These are phyloP conservation scores for Exophiala phaeomuriformis DNA, from an alignment of 2,329 filamentous ascomycete species.

Conservation along the genomic window DNA sequence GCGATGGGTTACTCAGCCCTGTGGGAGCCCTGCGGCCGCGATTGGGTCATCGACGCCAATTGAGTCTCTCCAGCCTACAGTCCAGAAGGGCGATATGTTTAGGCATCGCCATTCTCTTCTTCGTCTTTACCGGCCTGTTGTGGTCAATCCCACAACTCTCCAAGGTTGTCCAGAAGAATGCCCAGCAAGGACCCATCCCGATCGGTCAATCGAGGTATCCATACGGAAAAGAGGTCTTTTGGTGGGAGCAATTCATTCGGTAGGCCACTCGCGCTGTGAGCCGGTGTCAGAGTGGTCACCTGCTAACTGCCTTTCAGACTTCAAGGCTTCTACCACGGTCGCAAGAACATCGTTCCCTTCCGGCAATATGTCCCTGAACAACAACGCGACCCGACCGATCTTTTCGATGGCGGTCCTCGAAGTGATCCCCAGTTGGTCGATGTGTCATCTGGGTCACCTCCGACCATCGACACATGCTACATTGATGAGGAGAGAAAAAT, in stretches of 20 bases:
- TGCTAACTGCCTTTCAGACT: constrained; percentile 8
- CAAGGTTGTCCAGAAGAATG: neutral
- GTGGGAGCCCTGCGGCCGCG: constrained; percentile 9
- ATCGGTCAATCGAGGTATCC: constrained; percentile 18
- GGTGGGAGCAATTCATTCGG: constrained; percentile 27
- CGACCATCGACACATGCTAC: constrained; percentile 15
- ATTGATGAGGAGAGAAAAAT: constrained; percentile 18
- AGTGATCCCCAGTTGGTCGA: constrained; percentile 7
- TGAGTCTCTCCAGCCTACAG: constrained; percentile 14
- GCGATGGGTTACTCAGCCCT: constrained; percentile 12
- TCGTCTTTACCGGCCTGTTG: constrained; percentile 11
- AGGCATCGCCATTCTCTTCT: constrained; percentile 13
- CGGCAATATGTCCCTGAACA: constrained; percentile 22
- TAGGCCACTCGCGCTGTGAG: constrained; percentile 1
- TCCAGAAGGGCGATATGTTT: constrained; percentile 16
- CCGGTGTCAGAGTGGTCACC: neutral
- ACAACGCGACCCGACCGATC: constrained; percentile 7
- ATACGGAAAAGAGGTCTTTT: constrained; percentile 25
- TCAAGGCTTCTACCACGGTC: constrained; percentile 18
- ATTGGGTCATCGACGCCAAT: constrained; percentile 12
- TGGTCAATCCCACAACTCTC: constrained; percentile 1
- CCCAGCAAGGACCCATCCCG: constrained; percentile 18
- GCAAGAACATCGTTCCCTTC: constrained; percentile 18
- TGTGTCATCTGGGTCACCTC: neutral
- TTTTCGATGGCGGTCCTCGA: constrained; percentile 5